These are phyloP conservation scores for Digitaria exilis DNA, from an alignment of 202 grass and related monocot species.

Conservation along the genomic window DNA sequence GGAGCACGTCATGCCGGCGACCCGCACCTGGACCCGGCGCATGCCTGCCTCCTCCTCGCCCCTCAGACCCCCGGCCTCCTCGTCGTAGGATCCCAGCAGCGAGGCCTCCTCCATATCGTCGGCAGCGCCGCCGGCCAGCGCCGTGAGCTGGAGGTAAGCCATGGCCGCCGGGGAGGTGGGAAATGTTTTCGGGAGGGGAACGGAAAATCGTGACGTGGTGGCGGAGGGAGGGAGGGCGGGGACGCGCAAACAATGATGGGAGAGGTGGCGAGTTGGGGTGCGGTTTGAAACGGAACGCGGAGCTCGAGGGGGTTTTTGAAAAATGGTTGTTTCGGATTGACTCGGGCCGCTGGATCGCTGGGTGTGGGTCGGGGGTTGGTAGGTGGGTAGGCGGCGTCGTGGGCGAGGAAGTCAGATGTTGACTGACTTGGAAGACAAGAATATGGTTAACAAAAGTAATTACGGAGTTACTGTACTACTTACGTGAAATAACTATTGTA, in stretches of 20 bases:
- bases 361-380: neutral
- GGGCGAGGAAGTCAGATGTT: too few species aligned
- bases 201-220: neutral
- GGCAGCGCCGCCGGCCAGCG: constrained; percentile 34
- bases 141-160: constrained; percentile 70
- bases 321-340: constrained; percentile 11
- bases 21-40: constrained; percentile 69
- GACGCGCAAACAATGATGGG: neutral
- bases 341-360: neutral
- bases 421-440: too few species aligned
- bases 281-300: fast-evolving
- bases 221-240: neutral
- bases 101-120: constrained; percentile 86
- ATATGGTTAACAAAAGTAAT: too few species aligned
- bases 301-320: neutral
- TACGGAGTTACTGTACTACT: too few species aligned
- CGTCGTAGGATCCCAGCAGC: constrained; percentile 71
- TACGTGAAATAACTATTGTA: too few species aligned
- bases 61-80: constrained; percentile 31
- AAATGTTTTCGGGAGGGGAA: neutral
- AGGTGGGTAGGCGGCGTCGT: neutral
- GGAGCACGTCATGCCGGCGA: constrained; percentile 95
- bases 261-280: neutral
- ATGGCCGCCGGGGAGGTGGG: constrained; percentile 28
- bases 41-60: constrained; percentile 34